These are phyloP conservation scores for Nakazawaea ambrosiae DNA, from an alignment of 805 yeast species.

Conservation along the genomic window DNA sequence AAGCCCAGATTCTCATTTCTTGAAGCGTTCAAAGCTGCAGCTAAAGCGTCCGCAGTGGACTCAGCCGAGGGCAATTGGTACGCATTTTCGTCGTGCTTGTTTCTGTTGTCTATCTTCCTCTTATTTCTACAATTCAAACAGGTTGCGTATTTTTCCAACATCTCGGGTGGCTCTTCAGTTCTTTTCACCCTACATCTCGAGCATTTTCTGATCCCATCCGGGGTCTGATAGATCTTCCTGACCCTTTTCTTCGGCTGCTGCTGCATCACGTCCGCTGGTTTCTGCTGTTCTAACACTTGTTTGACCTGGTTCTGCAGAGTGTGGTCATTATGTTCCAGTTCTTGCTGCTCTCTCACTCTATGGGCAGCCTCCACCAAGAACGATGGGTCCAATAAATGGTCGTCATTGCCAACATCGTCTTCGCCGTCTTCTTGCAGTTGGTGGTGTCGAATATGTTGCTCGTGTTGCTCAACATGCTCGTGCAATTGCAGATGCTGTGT, in stretches of 20 bases:
- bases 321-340: background rate
- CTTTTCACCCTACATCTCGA: constrained; percentile 37
- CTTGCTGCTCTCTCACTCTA: background rate
- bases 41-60: constrained; percentile 9
- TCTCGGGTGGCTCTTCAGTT: constrained; percentile 23
- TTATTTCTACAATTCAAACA: constrained; percentile 32
- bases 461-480: no score
- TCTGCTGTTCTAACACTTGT: background rate
- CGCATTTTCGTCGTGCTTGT: constrained; percentile 8
- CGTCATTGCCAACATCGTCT: constrained; percentile 1
- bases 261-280: background rate
- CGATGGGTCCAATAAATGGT: background rate
- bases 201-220: constrained; percentile 27
- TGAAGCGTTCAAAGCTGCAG: constrained; percentile 10
- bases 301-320: background rate
- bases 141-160: constrained; percentile 32
- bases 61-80: constrained; percentile 9
- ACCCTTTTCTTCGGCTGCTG: constrained; percentile 1
- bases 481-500: no score
- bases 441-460: no score
- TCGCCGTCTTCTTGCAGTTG: no score
- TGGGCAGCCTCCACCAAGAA: background rate
- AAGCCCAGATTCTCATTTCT: constrained; percentile 2
- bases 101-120: constrained; percentile 25
- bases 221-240: constrained; percentile 7